These are phyloP conservation scores for Kazachstania africana DNA, from an alignment of 805 yeast species.

Conservation along the genomic window DNA sequence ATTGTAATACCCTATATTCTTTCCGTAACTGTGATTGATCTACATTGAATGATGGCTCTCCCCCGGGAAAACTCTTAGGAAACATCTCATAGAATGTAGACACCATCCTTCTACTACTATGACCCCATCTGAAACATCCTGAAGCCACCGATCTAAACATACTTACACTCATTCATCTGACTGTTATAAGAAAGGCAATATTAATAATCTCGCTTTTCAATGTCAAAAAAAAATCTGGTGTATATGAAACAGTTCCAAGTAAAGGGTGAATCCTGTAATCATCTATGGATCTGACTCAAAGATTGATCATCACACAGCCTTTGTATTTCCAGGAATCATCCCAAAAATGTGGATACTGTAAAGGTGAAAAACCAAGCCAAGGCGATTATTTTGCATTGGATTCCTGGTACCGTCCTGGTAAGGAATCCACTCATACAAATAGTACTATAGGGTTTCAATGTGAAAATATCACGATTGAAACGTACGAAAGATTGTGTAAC, in stretches of 20 bases:
- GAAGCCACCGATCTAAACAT: too few relatives aligned
- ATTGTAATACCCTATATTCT: constrained; percentile 68
- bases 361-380: constrained; percentile 33
- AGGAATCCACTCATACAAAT: constrained; percentile 5
- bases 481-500: constrained; percentile 57
- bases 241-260: too few relatives aligned
- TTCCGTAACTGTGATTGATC: constrained; percentile 47
- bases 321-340: constrained; percentile 30
- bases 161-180: too few relatives aligned
- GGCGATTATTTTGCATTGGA: constrained; percentile 29
- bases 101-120: constrained; percentile 8
- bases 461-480: constrained; percentile 34
- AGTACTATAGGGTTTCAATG: constrained; percentile 31
- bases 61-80: constrained; percentile 61
- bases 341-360: constrained; percentile 64
- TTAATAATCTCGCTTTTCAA: too few relatives aligned
- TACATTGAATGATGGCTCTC: constrained; percentile 57
- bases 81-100: constrained; percentile 48
- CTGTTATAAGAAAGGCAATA: too few relatives aligned
- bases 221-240: too few relatives aligned
- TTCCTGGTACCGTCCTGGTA: constrained; percentile 22
- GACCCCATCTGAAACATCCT: too few relatives aligned
- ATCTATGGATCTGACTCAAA: constrained; percentile 10
- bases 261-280: too few relatives aligned
- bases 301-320: constrained; percentile 34